Base-by-base conservation (phyloP, 345 rosid species). In the Toxicodendron radicans region DNA sequence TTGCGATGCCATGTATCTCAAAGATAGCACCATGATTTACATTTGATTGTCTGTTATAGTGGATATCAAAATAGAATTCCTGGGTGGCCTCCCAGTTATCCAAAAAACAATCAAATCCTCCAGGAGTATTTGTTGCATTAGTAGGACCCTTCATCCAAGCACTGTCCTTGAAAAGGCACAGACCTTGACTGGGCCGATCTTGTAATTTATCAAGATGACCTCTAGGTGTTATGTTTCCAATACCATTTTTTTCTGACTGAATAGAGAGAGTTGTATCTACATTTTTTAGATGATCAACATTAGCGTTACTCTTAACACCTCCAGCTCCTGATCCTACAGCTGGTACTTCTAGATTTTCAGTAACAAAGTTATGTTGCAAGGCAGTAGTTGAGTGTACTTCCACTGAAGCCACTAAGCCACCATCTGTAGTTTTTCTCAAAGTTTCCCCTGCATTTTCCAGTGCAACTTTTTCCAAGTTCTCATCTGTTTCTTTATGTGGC, bases 21-120 rank as follows among this genome's bases (percentile, higher is more conserved):
- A 86, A 95, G 13, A 81, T 82, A 66, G 69, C 81, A 77, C 67
- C 63, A 49, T 86, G 77, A 64, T 86, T 87, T 64, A 80, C 59
- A 80, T 80, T 86, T 69, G 88, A 79, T 73, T 79, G 71, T 79
- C 86, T 91, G 72, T 70, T 87, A 65, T 90, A 95, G 83, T 95
- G 98, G 68, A 95, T 66, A 46, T 95, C 99, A 86, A 95, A 95
- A 84, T 76, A 91, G 79, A 90, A 95, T 61, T 92, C 97, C n/a
- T 30, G 64, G 71, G 78, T 70, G 64, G 87, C 71, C 57, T 83
- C 89, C 99, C 97, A 92, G 65, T 87, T 81, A 78, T 86, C 91
- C 92, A 95, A 83, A 86, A 95, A 95, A 83, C 86, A 83, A 81
- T 95, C 98, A 76, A 95, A 81, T 76, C 99, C 98, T 56, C 97